phyloP scores from a whole-genome alignment of 192 early-diverging fungal species.

The Linnemannia schmuckeri region DNA sequence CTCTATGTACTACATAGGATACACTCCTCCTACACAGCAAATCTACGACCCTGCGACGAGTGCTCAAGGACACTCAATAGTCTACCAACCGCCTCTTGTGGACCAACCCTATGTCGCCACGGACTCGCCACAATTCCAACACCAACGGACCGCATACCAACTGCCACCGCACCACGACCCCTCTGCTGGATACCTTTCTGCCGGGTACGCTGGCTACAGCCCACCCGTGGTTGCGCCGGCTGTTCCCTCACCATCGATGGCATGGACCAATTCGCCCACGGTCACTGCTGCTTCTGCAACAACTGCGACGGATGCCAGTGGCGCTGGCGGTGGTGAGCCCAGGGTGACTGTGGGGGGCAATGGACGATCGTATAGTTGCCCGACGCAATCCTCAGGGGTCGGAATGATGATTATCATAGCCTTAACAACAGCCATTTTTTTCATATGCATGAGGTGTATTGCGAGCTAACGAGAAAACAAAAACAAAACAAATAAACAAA shows the following conservation, averaged over 20 bases:
- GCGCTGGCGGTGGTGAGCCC: background rate
- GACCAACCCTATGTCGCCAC: background rate
- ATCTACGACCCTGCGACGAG: background rate
- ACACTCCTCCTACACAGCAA: background rate
- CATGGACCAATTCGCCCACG: background rate
- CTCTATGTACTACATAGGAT: background rate
- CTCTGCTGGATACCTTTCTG: background rate
- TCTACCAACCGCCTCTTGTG: background rate
- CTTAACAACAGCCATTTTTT: background rate
- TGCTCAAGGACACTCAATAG: background rate
- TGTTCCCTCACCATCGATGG: background rate
- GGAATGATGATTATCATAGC: background rate
- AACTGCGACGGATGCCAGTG: background rate
- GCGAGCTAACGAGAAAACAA: no score
- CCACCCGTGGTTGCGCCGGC: background rate
- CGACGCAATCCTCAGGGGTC: background rate
- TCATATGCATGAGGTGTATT: background rate
- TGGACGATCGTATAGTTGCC: background rate
- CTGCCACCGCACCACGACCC: background rate
- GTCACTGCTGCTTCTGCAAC: background rate
- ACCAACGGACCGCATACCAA: background rate
- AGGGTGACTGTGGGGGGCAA: background rate
- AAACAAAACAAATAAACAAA: background rate
- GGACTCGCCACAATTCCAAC: background rate
- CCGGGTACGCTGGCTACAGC: background rate